These are phyloP conservation scores for Biscogniauxia mediterranea DNA, from an alignment of 2,329 filamentous ascomycete genomes.

Conservation along the genomic window DNA sequence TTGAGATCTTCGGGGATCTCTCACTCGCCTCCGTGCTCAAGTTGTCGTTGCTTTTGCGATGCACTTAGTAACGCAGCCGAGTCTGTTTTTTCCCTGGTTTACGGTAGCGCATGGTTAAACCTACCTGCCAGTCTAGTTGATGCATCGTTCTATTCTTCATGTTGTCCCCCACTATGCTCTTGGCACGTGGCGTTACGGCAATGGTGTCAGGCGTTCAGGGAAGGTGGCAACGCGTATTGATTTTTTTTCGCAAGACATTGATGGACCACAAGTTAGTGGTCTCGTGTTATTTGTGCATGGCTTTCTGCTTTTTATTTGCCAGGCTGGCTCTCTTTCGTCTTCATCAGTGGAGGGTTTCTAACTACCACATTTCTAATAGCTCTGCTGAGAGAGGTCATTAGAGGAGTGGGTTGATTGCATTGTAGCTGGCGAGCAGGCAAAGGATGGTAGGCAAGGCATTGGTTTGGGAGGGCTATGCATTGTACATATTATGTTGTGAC, in stretches of 20 bases:
- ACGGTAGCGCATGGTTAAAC: slow-evolving; percentile 15
- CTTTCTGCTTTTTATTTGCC: neutral
- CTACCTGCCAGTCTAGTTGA: slow-evolving; percentile 15
- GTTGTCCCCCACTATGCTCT: slow-evolving; percentile 4
- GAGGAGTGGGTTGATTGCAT: neutral
- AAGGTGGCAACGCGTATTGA: slow-evolving; percentile 19
- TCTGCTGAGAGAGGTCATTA: neutral
- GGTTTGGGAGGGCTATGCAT: slow-evolving; percentile 9
- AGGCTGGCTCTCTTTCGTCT: slow-evolving; percentile 3
- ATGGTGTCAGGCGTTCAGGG: slow-evolving; percentile 19
- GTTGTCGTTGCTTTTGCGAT: slow-evolving; percentile 6
- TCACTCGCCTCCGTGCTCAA: slow-evolving; percentile 5
- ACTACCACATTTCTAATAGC: neutral
- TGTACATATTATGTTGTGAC: slow-evolving; percentile 30
- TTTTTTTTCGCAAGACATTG: slow-evolving; percentile 7
- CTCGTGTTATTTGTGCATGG: neutral
- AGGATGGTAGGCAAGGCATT: neutral
- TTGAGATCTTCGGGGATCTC: slow-evolving; percentile 15
- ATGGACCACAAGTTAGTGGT: neutral
- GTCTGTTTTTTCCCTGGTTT: slow-evolving; percentile 6
- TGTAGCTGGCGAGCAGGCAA: neutral
- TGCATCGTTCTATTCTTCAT: slow-evolving; percentile 19
- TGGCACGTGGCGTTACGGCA: slow-evolving; percentile 17
- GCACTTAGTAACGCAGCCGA: slow-evolving; percentile 8
- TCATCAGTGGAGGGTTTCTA: neutral